A percentile compares a stretch with the other conserved stretches of the same genome.
Conservation (phyloP, 2,329 filamentous ascomycete genomes). For the Colletotrichum cordylinicola region DNA sequence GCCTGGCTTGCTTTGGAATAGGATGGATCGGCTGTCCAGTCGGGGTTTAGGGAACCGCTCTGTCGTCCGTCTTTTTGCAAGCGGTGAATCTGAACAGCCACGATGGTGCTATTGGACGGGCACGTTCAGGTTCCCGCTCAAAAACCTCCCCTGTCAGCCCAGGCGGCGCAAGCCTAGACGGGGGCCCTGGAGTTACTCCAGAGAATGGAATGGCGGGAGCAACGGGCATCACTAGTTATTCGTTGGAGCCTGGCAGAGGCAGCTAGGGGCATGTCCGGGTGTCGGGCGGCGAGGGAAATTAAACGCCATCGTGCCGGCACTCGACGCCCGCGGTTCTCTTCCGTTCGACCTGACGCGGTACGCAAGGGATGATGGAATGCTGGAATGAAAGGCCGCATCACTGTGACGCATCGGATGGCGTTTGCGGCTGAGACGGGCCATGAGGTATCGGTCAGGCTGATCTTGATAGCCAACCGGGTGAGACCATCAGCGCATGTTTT, state of each 20-base stretch:
- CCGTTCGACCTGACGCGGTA: neutral
- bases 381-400: neutral
- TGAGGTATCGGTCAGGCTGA: neutral
- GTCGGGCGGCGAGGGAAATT: conserved; percentile 4
- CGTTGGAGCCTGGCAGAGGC: conserved; percentile 1
- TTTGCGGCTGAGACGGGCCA: conserved; percentile 18
- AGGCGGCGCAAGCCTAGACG: neutral
- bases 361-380: neutral
- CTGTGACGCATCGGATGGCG: conserved; percentile 11
- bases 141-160: conserved; percentile 1
- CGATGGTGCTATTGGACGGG: conserved; percentile 8
- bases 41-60: neutral
- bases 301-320: conserved; percentile 3
- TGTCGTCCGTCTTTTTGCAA: conserved; percentile 1
- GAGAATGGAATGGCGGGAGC: neutral
- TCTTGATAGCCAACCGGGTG: neutral
- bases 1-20: neutral
- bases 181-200: neutral
- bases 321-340: conserved; percentile 3
- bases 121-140: neutral
- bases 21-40: neutral
- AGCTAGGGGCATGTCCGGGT: neutral
- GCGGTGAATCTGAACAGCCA: conserved; percentile 18
- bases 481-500: neutral
- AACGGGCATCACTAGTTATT: neutral